Base-by-base conservation (phyloP, 2,329 filamentous ascomycete genomes). In the Fusarium sp. region DNA sequence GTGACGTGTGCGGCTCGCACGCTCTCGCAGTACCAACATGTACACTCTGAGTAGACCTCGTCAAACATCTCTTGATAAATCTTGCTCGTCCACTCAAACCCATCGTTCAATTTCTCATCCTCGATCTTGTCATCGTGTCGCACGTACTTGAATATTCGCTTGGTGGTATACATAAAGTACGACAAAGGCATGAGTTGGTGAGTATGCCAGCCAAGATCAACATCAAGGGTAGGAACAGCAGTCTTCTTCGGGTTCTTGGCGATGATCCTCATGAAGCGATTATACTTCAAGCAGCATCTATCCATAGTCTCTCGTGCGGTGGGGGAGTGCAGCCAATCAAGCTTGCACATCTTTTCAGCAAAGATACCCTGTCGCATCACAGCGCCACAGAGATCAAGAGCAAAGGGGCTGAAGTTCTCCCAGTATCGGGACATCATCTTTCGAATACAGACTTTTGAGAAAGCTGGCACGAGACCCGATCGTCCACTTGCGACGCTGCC, bases 121-220 rank as follows among this genome's bases (percentile, higher is more conserved):
- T 91, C 90, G 28, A 97, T 90, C 82, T 96, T 96, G 84, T 97
- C 94, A 80, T 96, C 92, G 78, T 97, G 94, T 78, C 95, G 91
- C 74, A 96, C 88, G 78, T 94, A 94, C 55, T 87, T 89, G 4
- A 67, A 69, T 0, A 86, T 87, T 28, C 80, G 80, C 1, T 57
- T 62, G 3, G 86, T 79, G 3, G 89, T 91, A 79, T 88, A 91
- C 6, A 79, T 67, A 75, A 90, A 92, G 82, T 96, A 96, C 7
- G 83, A 78, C 6, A 79, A 77, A 0, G 93, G 92, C 14, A 84
- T 88, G 7, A 96, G 88, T 79, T 96, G 92, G 77, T 96, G 93
- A 0, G 93, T 96, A 79, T 97, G 94, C 92, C 93, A 95, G 1
- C 89, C 92, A 0, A 95, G 84, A 78, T 95, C 93, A 10, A 95